Evolutionary conservation across 306 rosid genomes (phyloP), one percentile per base, ranked within the genome.

Genomic region (Inga oerstediana): DNA sequence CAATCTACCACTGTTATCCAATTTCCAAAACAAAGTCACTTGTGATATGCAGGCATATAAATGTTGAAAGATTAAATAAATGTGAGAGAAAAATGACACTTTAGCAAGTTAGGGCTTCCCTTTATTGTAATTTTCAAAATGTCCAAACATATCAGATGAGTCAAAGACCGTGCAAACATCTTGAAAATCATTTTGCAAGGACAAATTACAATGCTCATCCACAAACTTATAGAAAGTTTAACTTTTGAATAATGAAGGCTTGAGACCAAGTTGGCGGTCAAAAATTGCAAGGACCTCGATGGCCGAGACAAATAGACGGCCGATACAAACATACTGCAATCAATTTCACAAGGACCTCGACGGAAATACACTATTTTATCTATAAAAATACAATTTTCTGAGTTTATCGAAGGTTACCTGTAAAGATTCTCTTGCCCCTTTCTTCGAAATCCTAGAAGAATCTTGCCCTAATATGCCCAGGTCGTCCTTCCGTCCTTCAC

Each of bases 171-270:
- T 16, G 48, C 17, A 56, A 30, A 43, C 6, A 14, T 5, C 51
- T 7, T 43, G 59, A 43, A 84, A 72, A 52, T 65, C 16, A 81
- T 76, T 71, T 58, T 67, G 72, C 12, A 35, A 54, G 8, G 89
- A 86, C 89, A 87, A 92, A 37, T 86, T 79, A 75, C 86, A 83
- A 54, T 85, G 88, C 73, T 92, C 91, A 8, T 91, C 92, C 79
- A 77, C 87, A 35, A 84, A 90, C 76, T 88, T 90, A 70, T 87
- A 39, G 32, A 37, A 70, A 65, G 5, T 73, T 71, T 49, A 45
- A 24, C n/a, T 32, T 44, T 72, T 43, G 35, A 61, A 82, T 45
- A 81, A n/a, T 52, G 13, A 59, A 74, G 6, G 73, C 30, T 65
- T 15, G 15, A 37, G 24, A 72, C 77, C 70, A 68, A 58, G 51